These are phyloP conservation scores for Trametes polyzona DNA, from an alignment of 1,284 basidiomycete species.

Conservation along the genomic window DNA sequence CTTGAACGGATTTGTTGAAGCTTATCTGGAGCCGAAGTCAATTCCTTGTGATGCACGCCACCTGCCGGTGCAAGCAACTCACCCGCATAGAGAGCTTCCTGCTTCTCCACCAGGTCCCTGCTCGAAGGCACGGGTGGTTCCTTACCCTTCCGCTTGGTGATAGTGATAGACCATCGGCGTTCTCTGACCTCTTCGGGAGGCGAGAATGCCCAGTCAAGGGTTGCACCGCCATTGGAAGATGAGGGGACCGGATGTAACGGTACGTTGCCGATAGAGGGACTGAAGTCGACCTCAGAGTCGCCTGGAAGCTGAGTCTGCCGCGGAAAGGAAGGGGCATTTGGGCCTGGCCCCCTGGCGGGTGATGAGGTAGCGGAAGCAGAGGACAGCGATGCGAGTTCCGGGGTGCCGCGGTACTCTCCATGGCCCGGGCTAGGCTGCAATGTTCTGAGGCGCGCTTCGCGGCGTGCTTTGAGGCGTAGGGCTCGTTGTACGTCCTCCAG, in stretches of 20 bases:
- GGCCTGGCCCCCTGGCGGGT: conserved; percentile 30
- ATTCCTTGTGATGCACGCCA: too few species aligned
- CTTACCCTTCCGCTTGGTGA: conserved; percentile 61
- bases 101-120: conserved; percentile 43
- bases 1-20: conserved; percentile 54
- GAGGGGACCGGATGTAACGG: conserved; percentile 60
- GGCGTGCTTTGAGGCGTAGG: conserved; percentile 66
- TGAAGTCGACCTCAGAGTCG: conserved; percentile 67
- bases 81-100: conserved; percentile 36
- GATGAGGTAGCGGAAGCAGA: conserved; percentile 43
- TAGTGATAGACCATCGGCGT: conserved; percentile 62
- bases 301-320: conserved; percentile 24
- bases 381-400: conserved; percentile 31
- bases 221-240: conserved; percentile 66
- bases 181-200: conserved; percentile 60
- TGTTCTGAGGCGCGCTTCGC: conserved; percentile 63
- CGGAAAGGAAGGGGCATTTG: conserved; percentile 17
- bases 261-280: conserved; percentile 58
- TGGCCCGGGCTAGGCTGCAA: conserved; percentile 35
- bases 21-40: conserved; percentile 50
- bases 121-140: conserved; percentile 48
- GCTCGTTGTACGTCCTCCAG: conserved; percentile 77
- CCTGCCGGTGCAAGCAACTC: background rate
- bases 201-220: conserved; percentile 68
- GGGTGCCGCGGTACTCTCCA: conserved; percentile 30